Conservation (phyloP, 805 yeast species). For the Millerozyma acaciae region DNA sequence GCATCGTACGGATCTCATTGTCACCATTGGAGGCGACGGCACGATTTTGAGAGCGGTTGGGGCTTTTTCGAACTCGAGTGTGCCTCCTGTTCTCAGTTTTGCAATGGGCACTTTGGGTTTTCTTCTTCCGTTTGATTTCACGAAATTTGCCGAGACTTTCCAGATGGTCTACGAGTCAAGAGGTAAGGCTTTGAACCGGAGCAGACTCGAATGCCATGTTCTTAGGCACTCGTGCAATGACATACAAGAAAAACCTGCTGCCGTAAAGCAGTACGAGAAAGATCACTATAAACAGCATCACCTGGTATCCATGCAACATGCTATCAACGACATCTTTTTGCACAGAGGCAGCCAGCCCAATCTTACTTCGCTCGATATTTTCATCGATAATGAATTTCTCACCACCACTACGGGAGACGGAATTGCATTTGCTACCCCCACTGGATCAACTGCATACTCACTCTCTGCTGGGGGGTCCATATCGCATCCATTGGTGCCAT, state of each 20-base stretch:
- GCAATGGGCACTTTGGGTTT: slow-evolving; percentile 92
- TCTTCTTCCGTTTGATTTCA: slow-evolving; percentile 79
- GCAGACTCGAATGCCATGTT: slow-evolving; percentile 75
- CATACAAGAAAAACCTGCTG: slow-evolving; percentile 6
- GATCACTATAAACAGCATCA: slow-evolving; percentile 17
- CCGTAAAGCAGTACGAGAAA: slow-evolving; percentile 11
- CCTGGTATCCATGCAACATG: slow-evolving; percentile 49
- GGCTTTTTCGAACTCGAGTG: slow-evolving; percentile 62
- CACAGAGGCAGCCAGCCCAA: slow-evolving; percentile 90
- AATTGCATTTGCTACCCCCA: slow-evolving; percentile 78
- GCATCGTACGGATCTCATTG: slow-evolving; percentile 69
- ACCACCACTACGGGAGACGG: slow-evolving; percentile 95
- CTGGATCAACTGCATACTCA: slow-evolving; percentile 94
- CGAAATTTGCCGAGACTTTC: slow-evolving; percentile 57
- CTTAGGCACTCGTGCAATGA: slow-evolving; percentile 15
- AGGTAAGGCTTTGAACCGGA: slow-evolving; percentile 70
- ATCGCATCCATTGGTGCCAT: slow-evolving; percentile 83
- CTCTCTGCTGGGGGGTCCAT: slow-evolving; percentile 89
- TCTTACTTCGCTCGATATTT: slow-evolving; percentile 77
- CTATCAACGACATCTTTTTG: slow-evolving; percentile 87
- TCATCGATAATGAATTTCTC: slow-evolving; percentile 75
- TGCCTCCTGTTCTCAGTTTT: slow-evolving; percentile 87
- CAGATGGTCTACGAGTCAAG: slow-evolving; percentile 61
- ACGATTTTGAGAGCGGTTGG: slow-evolving; percentile 84
- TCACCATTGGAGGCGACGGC: slow-evolving; percentile 96